phyloP scores from a whole-genome alignment of 108 stramenopile species.

The Cyclotella choctawhatcheeana region DNA sequence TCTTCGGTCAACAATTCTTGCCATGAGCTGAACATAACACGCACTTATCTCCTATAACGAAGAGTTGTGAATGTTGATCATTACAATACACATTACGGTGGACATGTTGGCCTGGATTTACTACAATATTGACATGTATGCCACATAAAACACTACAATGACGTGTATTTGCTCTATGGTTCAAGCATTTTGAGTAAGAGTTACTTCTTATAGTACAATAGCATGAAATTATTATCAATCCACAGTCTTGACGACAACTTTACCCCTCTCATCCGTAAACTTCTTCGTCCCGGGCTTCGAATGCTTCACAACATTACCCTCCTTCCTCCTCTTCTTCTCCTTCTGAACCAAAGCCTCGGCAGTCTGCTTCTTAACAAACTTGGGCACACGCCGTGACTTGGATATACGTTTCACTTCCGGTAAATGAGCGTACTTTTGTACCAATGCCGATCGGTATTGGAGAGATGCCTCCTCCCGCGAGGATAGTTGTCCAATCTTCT shows the following conservation, averaged over 20 bases:
- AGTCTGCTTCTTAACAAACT: conserved; percentile 92
- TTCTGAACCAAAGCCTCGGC: conserved; percentile 81
- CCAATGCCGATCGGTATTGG: conserved; percentile 89
- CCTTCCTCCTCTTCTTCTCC: conserved; percentile 91
- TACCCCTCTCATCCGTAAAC: conserved; percentile 73
- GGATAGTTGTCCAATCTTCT: conserved; percentile 87
- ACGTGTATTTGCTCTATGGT: too few relatives aligned
- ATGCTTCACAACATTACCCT: conserved; percentile 87
- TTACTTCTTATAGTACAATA: too few relatives aligned
- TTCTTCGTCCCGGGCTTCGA: conserved; percentile 70
- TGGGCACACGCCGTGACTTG: conserved; percentile 89
- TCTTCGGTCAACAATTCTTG: too few relatives aligned
- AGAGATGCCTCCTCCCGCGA: conserved; percentile 84
- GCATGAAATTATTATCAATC: too few relatives aligned
- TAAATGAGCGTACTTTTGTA: conserved; percentile 88
- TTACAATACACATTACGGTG: too few relatives aligned
- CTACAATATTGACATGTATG: too few relatives aligned
- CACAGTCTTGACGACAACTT: conserved; percentile 76
- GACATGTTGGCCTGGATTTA: too few relatives aligned
- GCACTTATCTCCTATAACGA: too few relatives aligned
- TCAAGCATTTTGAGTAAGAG: too few relatives aligned
- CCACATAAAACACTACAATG: too few relatives aligned
- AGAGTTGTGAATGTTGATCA: too few relatives aligned
- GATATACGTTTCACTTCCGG: conserved; percentile 93
- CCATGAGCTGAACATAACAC: too few relatives aligned